These are phyloP conservation scores for Apiospora sp. DNA, from an alignment of 2,329 filamentous ascomycete genomes.

Conservation along the genomic window DNA sequence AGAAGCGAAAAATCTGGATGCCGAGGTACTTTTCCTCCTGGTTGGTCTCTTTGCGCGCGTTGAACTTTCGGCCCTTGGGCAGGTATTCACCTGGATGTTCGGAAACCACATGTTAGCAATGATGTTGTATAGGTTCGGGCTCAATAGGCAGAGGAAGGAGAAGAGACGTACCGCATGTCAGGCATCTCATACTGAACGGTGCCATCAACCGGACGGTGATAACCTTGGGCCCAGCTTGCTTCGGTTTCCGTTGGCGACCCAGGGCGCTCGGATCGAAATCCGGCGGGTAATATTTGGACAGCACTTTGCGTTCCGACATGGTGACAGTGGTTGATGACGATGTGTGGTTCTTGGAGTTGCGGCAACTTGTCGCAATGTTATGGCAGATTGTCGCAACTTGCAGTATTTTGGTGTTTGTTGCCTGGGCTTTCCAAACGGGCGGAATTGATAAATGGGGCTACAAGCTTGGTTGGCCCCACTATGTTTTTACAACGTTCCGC, in stretches of 20 bases:
- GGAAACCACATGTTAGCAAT: neutral
- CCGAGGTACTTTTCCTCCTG: constrained; percentile 86
- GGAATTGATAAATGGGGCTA: neutral
- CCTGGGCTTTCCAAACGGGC: no score
- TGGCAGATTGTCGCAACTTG: no score
- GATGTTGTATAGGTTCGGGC: neutral
- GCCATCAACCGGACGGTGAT: constrained; percentile 92
- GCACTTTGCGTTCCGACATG: constrained; percentile 55
- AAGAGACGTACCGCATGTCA: constrained; percentile 49
- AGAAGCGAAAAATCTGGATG: constrained; percentile 89
- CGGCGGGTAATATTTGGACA: constrained; percentile 67
- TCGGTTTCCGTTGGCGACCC: constrained; percentile 69
- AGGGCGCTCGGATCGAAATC: constrained; percentile 93
- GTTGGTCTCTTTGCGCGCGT: constrained; percentile 90
- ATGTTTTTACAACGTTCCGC: neutral
- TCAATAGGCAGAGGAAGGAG: neutral
- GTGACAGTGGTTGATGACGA: constrained; percentile 10
- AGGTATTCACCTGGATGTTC: constrained; percentile 70
- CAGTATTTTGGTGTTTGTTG: no score
- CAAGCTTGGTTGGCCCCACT: neutral
- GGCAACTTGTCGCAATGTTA: no score
- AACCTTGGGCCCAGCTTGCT: constrained; percentile 78
- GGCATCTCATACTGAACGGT: constrained; percentile 68
- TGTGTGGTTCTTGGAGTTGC: neutral
- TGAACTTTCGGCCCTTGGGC: constrained; percentile 94